These are phyloP conservation scores for Gamsiella multidivaricata DNA, from an alignment of 192 early-diverging fungal species.

Conservation along the genomic window DNA sequence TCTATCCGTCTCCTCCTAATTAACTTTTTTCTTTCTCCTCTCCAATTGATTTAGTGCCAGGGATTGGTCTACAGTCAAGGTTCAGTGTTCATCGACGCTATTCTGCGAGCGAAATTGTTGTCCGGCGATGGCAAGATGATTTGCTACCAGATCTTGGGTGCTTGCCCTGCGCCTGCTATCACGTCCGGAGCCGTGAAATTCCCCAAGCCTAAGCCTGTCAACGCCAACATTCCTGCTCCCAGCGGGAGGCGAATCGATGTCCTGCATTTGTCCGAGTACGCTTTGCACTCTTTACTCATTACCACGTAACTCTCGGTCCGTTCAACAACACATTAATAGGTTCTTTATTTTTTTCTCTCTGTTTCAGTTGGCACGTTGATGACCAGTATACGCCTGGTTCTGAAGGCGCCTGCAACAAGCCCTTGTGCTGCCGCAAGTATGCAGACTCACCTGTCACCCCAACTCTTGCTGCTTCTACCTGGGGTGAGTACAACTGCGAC, in stretches of 20 bases:
- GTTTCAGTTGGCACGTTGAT: conserved; percentile 18
- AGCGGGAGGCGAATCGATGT: conserved; percentile 52
- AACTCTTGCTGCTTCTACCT: conserved; percentile 31
- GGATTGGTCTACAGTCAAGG: conserved; percentile 2
- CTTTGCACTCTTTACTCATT: background rate
- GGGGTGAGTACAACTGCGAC: conserved; percentile 64
- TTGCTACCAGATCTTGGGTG: conserved; percentile 52
- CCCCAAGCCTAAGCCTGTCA: conserved; percentile 56
- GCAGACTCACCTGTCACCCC: conserved; percentile 49
- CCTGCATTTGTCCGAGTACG: conserved; percentile 61
- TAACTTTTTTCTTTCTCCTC: background rate
- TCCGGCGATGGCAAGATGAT: conserved; percentile 56
- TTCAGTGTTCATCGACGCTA: background rate
- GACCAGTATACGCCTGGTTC: conserved; percentile 47
- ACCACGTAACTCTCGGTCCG: background rate
- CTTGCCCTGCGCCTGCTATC: conserved; percentile 58
- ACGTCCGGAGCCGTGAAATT: conserved; percentile 48
- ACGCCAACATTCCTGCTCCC: conserved; percentile 15
- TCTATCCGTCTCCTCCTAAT: background rate
- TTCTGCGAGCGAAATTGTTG: background rate
- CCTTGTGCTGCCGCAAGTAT: conserved; percentile 61
- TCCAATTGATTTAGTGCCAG: background rate
- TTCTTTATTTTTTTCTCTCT: background rate
- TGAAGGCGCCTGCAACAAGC: conserved; percentile 59
- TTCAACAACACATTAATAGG: background rate